Conservation (phyloP, 352 stramenopile genomes). For the Phytophthora kernoviae region DNA sequence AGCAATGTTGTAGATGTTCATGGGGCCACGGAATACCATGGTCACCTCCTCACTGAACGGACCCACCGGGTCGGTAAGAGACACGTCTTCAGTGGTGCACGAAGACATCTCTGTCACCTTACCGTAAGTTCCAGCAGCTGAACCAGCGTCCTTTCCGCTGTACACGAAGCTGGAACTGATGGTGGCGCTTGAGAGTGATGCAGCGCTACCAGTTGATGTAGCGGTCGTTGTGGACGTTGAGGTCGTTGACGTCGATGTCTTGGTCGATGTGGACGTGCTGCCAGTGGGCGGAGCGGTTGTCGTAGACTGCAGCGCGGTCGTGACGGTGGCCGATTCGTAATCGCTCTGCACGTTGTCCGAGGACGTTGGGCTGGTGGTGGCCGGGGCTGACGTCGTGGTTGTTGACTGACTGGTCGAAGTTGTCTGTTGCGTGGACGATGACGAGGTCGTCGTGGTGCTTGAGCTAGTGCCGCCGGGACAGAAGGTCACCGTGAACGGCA, state of each 20-base stretch:
- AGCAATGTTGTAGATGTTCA: constrained; percentile 63
- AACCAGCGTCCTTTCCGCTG: constrained; percentile 38
- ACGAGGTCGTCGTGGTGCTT: constrained; percentile 13
- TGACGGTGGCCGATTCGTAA: constrained; percentile 31
- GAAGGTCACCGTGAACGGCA: constrained; percentile 51
- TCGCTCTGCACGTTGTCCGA: constrained; percentile 23
- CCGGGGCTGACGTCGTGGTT: constrained; percentile 11
- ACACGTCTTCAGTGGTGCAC: constrained; percentile 43
- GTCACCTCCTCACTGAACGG: constrained; percentile 55
- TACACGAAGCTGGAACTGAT: constrained; percentile 50
- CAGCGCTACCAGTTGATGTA: constrained; percentile 18
- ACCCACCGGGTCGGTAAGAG: constrained; percentile 41
- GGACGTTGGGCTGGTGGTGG: constrained; percentile 11
- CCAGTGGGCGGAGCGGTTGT: constrained; percentile 11
- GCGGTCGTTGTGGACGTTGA: constrained; percentile 16
- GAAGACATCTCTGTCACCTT: constrained; percentile 39
- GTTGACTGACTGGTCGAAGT: constrained; percentile 21
- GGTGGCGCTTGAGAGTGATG: constrained; percentile 38
- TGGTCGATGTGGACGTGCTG: constrained; percentile 12
- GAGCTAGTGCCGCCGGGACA: constrained; percentile 35
- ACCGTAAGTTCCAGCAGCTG: constrained; percentile 45
- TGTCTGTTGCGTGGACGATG: constrained; percentile 22
- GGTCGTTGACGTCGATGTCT: constrained; percentile 12
- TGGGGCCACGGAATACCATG: constrained; percentile 56
- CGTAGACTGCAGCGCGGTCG: constrained; percentile 4